Evolutionary conservation across 805 yeast genomes (phyloP), one percentile per base, ranked within the genome.

Genomic region (Yamadazyma tumulicola): DNA sequence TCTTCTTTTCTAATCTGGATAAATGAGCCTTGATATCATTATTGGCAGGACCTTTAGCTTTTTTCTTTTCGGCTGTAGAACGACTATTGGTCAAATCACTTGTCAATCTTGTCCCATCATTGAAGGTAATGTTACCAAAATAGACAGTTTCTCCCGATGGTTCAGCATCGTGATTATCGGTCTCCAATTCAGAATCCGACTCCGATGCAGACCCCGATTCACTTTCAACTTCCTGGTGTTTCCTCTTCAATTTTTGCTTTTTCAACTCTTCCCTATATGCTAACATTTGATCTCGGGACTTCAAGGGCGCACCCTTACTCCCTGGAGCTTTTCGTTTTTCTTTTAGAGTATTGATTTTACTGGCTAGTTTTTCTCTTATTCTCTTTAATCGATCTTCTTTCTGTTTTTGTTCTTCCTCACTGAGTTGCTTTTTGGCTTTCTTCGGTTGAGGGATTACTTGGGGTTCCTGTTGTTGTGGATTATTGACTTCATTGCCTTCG

Each of bases 271-370:
- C 67, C 41, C 95, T 75, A 46, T 79, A 84, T 23, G 73, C 79
- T 35, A 85, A 61, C 32, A 85, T 79, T 26, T 82, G 89, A 46
- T 87, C 94, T 59, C 97, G 72, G 8, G 91, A 85, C 39, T 79
- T 73, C 11, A 89, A 88, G 0, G 96, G 93, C 16, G 96, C 96
- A 4, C 72, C 67, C 29, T 77, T 81, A 1, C 89, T 66, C 2
- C 97, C 97, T 1, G 94, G 93, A 1, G 97, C 98, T 51, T 83
- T 89, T 55, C 99, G 79, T 59, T 77, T 83, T 36, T 81, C 88
- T 46, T 80, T 78, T 63, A 93, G 51, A 6, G 61, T 63, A 37
- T 67, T 74, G 44, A 93, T 89, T 56, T 79, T 85, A 12, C 73
- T 74, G 19, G 91, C 81, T 28, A 93, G 72, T 55, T 83, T 83